Evolutionary conservation across 78 protist genomes (phyloP).

Genomic region (Guillardia theta): DNA sequence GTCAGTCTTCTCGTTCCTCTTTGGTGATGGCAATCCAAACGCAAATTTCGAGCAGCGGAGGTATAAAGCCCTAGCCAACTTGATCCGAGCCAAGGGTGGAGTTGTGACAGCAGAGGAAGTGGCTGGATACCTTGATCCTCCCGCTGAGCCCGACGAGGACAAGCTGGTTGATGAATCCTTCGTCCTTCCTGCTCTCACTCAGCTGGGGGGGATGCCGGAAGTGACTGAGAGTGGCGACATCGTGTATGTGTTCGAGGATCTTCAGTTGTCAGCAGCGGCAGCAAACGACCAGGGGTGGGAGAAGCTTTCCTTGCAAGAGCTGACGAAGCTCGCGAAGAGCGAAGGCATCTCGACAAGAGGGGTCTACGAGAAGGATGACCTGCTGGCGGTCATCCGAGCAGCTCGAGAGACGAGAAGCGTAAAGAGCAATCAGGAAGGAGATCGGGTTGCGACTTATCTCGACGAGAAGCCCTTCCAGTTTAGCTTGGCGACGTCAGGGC

Average conservation of each 20-base stretch:
- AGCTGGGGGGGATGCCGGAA: background rate
- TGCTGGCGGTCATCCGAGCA: background rate
- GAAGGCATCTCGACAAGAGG: background rate
- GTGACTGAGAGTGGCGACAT: conserved; percentile 37
- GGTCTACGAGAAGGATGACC: background rate
- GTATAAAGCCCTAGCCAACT: background rate
- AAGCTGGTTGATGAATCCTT: background rate
- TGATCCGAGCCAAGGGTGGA: conserved; percentile 33
- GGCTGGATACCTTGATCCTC: conserved; percentile 1
- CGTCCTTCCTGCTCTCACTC: background rate
- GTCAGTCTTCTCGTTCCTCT: conserved; percentile 32
- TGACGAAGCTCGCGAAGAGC: background rate
- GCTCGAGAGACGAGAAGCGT: background rate
- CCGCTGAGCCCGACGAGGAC: background rate
- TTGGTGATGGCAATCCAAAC: conserved; percentile 38
- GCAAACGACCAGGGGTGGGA: background rate
- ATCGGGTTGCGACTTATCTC: background rate
- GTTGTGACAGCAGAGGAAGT: conserved; percentile 35
- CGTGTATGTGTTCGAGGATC: background rate
- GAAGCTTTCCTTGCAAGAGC: background rate
- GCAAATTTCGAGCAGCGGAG: background rate
- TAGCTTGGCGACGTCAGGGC: background rate
- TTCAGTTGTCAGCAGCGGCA: background rate
- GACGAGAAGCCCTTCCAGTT: background rate
- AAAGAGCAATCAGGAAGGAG: background rate